phyloP scores from a whole-genome alignment of 768 basidiomycete genomes.

The Pholiota microspora region DNA sequence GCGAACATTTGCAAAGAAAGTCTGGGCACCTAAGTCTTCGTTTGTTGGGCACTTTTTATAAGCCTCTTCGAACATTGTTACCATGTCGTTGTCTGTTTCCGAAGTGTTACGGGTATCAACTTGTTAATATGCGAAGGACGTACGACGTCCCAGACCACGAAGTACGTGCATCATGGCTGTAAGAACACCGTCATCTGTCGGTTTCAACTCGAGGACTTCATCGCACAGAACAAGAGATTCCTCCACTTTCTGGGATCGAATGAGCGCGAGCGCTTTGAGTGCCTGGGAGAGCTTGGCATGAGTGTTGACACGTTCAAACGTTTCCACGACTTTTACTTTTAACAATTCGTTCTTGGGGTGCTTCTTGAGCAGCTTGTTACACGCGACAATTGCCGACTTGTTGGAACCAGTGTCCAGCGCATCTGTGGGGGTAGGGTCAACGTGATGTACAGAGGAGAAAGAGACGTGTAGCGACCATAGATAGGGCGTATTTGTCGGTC shows the following conservation, averaged over 20 bases:
- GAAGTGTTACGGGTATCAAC: neutral
- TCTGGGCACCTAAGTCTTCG: conserved; percentile 81
- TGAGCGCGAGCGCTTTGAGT: conserved; percentile 80
- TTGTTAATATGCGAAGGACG: conserved; percentile 14
- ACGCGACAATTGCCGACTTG: conserved; percentile 81
- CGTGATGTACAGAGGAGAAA: neutral
- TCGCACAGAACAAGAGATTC: conserved; percentile 78
- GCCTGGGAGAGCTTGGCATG: conserved; percentile 44
- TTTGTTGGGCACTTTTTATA: conserved; percentile 78
- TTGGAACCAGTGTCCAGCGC: conserved; percentile 83
- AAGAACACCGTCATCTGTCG: conserved; percentile 70
- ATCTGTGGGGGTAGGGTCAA: conserved; percentile 45
- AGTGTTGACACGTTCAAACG: conserved; percentile 4
- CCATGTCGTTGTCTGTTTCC: conserved; percentile 65
- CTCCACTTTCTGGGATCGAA: conserved; percentile 83
- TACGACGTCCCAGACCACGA: conserved; percentile 70
- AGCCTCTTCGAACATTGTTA: conserved; percentile 84
- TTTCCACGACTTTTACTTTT: conserved; percentile 43
- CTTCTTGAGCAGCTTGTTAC: conserved; percentile 88
- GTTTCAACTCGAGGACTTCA: conserved; percentile 71
- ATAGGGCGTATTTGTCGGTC: conserved; percentile 86
- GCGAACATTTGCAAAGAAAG: conserved; percentile 82
- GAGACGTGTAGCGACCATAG: conserved; percentile 55
- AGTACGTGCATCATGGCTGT: conserved; percentile 84
- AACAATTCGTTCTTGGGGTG: conserved; percentile 70